Evolutionary conservation across 2,329 filamentous ascomycete species (phyloP).

Genomic region (Corniculantispora saksenae): DNA sequence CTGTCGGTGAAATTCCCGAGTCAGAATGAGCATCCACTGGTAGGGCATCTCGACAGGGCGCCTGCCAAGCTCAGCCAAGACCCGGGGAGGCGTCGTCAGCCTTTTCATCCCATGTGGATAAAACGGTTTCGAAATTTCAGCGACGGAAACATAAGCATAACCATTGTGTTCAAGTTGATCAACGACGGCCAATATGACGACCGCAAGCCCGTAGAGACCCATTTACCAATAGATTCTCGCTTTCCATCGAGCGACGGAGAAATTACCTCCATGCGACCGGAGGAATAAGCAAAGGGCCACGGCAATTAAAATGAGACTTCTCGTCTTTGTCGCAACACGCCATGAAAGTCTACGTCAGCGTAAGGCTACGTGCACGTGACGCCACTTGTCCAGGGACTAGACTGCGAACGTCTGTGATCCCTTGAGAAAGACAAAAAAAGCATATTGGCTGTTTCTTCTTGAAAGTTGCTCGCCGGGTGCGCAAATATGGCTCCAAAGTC

Average conservation of each 20-base stretch:
- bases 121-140: not conserved
- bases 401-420: not conserved
- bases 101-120: not conserved
- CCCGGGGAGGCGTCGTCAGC: not conserved
- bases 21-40: not conserved
- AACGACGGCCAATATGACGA: not conserved
- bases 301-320: not conserved
- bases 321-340: not conserved
- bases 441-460: not conserved
- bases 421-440: not conserved
- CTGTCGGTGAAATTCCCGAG: not conserved
- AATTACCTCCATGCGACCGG: not conserved
- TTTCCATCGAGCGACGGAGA: not conserved
- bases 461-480: not conserved
- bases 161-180: not conserved
- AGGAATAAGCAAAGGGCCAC: not conserved
- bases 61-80: slow-evolving; percentile 8
- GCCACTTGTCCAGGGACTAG: not conserved
- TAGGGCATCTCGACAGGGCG: slow-evolving; percentile 1
- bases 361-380: slow-evolving; percentile 3
- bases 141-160: not conserved
- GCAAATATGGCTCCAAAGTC: slow-evolving; percentile 6
- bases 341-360: slow-evolving; percentile 5
- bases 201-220: not conserved
- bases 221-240: not conserved